Evolutionary conservation across 2,329 filamentous ascomycete species (phyloP).

Genomic region (Aureobasidium sp.): DNA sequence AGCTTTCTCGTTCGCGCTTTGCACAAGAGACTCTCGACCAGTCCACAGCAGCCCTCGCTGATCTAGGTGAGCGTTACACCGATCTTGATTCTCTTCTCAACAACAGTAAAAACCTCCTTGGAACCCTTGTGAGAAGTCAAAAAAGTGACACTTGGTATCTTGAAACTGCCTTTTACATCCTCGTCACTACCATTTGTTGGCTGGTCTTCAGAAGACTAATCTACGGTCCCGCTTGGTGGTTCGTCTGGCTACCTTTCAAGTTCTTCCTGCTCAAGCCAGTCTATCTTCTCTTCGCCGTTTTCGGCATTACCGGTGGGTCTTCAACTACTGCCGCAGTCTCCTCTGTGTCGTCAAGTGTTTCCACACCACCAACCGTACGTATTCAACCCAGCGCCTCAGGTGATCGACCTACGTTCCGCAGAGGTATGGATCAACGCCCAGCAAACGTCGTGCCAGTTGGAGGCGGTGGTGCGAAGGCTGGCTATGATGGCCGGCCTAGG

Average conservation of each 20-base stretch:
- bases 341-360: neutral
- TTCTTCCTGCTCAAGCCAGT: conserved; percentile 14
- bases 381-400: conserved; percentile 37
- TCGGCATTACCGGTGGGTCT: conserved; percentile 6
- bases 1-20: conserved; percentile 79
- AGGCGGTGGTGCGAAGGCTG: conserved; percentile 36
- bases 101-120: conserved; percentile 65
- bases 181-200: conserved; percentile 72
- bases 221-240: conserved; percentile 86
- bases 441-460: conserved; percentile 34
- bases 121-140: conserved; percentile 71
- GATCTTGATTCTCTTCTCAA: conserved; percentile 69
- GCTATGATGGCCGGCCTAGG: conserved; percentile 20
- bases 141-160: conserved; percentile 99
- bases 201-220: conserved; percentile 74
- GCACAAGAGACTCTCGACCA: conserved; percentile 81
- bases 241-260: conserved; percentile 64
- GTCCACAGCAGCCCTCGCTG: conserved; percentile 71
- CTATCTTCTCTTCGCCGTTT: conserved; percentile 7
- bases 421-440: conserved; percentile 15
- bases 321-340: neutral
- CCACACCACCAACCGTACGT: conserved; percentile 21
- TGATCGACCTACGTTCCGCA: conserved; percentile 23
- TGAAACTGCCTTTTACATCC: conserved; percentile 77
- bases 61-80: conserved; percentile 72